Evolutionary conservation across 1,139 yeast genomes (phyloP), one percentile per base, ranked within the genome.

Genomic region (Pneumocystis carinii): DNA sequence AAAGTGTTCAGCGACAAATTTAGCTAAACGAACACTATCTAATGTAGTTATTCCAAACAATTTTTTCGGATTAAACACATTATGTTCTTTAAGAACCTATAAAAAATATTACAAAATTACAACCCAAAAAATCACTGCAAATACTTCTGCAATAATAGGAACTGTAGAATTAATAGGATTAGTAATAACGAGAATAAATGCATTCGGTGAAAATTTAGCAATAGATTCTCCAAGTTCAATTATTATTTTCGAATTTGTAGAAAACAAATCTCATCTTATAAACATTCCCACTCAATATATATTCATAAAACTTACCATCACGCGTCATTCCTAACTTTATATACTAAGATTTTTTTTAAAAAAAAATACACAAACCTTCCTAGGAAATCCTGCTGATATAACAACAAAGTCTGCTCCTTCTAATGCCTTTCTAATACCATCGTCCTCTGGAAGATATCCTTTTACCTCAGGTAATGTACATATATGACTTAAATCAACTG

Each of bases 111-210:
- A 24, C 27, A 48, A 48, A 48, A 48, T 24, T 12, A 48, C 10
- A 48, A 48, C 14, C n/a, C 24, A 24, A 12, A 24, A 12, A 8
- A 48, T 48, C 12, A 10, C 6, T 8, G 12, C 24, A 48, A 27
- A 37, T 29, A 57, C 42, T 57, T 88, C 90, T 66, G 90, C 90
- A 69, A 89, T 90, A 73, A 90, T 86, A 66, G 97, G 96, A 61
- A 90, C 96, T 42, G 96, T 87, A 61, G 96, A 88, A 83, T 90
- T 90, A 72, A 90, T 95, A 62, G 97, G 97, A 82, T 90, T 90
- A 65, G 97, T 86, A 72, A 90, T 90, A 70, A 90, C 81, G 70
- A 85, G 79, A 48, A 88, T 79, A 68, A 85, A 83, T 42, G 95
- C 95, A 67, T 82, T 77, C 70, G 95, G 95, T 64, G 86, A 81